Base-by-base conservation (phyloP, 345 rosid species). In the Kernera saxatilis region DNA sequence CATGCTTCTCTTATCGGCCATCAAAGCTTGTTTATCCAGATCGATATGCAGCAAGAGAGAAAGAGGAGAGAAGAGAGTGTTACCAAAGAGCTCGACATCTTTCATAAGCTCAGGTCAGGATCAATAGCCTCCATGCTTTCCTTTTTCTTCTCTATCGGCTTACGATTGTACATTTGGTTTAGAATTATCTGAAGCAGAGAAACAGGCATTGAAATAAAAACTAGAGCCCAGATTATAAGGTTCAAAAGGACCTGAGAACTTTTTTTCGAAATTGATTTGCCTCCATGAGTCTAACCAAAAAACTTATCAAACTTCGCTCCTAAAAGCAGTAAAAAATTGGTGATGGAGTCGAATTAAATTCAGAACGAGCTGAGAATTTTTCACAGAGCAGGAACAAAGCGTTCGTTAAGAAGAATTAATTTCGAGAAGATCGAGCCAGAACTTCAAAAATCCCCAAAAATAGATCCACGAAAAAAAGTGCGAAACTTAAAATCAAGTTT, bases 51-150 rank as follows among this genome's bases (percentile, higher is more conserved):
- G n/a, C n/a, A n/a, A n/a, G 14, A 12, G 50, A 26, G 22, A 14
- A 7, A 17, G 6, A 2, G 27, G 27, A 22, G n/a, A 33, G 44
- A 45, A 27, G 14, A 32, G 40, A 5, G 39, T 23, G 17, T 63
- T 80, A 82, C 88, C 77, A 11, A 82, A 73, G 63, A 29, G 60
- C 65, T 72, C 61, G 41, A 85, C 81, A 70, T 85, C 88, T 66
- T 82, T 79, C 82, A 85, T 74, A 85, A 69, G 62, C 74, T 77
- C 63, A 79, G 9, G 5, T 76, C 54, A 23, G 62, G 60, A 58
- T 69, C 76, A 49, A 5, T 27, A 18, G 76, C 21, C 12, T 51
- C 82, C 80, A 68, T 73, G 52, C 19, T 52, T 58, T 51, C 70
- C 8, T 56, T 68, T 25, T 51, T 71, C 67, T 81, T 70, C 59